Evolutionary conservation across 306 rosid species (phyloP), one percentile per base, ranked within the genome.

Genomic region (Castanea sativa): DNA sequence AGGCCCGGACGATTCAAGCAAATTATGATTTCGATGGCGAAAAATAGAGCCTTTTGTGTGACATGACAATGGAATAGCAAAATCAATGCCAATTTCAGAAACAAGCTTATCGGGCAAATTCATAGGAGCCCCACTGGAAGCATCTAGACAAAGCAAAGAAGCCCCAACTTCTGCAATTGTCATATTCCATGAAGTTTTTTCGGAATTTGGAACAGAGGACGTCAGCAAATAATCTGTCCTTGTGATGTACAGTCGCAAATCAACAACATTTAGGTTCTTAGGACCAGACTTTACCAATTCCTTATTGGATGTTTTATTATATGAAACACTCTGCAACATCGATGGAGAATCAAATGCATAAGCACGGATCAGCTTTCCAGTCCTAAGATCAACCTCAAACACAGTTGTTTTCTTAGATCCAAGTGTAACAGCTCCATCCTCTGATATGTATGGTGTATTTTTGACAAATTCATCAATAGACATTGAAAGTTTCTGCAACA

Each of bases 351-450:
- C 83, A 57, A 45, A 21, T 41, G 77, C 57, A 75, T 86, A 84
- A 57, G 63, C 65, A 61, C 76, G 90, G 85, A 89, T 65, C 55
- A 88, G 52, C 72, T 73, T 82, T 55, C 98, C 98, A 58, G 88
- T 85, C 84, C 61, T 63, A 71, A 85, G 92, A 57, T 92, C 93
- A 69, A 94, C 85, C 82, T 89, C 94, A 83, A 89, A 89, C 56
- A 90, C 85, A 45, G 86, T 86, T 74, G 80, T 82, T 74, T 68
- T 79, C 86, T 82, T 92, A 65, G 91, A 90, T 75, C 98, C 98
- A 83, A 87, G 88, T 55, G 83, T 93, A 59, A 90, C 89, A 20
- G 87, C 86, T 75, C 98, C 94, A 73, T 94, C 93, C 64, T 94
- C 96, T 53, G 82, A 82, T 29, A 80, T 56, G n/a, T 78, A 65